phyloP scores from a whole-genome alignment of 2,329 filamentous ascomycete genomes.

The Capronia epimyces region DNA sequence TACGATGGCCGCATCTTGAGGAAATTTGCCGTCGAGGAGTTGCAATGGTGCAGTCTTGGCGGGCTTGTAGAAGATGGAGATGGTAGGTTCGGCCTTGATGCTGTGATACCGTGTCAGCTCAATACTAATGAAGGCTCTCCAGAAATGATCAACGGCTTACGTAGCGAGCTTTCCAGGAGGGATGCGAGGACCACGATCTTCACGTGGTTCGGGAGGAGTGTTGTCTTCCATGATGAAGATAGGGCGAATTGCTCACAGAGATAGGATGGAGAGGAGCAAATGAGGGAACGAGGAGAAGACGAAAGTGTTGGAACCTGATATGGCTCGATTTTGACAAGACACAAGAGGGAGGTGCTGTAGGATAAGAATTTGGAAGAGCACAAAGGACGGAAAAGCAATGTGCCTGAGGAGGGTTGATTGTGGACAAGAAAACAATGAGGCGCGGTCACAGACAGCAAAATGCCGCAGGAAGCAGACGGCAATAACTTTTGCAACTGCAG shows the following conservation, averaged over 20 bases:
- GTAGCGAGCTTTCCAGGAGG: slow-evolving; percentile 19
- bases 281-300: background rate
- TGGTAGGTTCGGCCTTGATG: slow-evolving; percentile 17
- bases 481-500: background rate
- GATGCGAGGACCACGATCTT: slow-evolving; percentile 22
- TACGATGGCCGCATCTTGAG: slow-evolving; percentile 22
- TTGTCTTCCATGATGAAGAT: slow-evolving; percentile 15
- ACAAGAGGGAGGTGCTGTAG: background rate
- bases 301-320: background rate
- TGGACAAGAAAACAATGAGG: background rate
- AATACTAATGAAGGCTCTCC: background rate
- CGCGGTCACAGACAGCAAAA: background rate
- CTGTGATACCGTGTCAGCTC: slow-evolving; percentile 3
- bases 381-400: background rate
- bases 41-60: slow-evolving; percentile 8
- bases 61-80: slow-evolving; percentile 22
- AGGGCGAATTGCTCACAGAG: background rate
- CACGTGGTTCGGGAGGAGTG: slow-evolving; percentile 13
- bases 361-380: background rate
- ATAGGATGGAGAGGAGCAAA: background rate
- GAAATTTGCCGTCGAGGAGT: slow-evolving; percentile 16
- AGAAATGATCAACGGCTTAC: slow-evolving; percentile 5
- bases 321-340: background rate
- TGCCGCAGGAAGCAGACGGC: background rate
- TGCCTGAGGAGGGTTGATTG: background rate